These are phyloP conservation scores for Plasmodium knowlesi DNA, from an alignment of 169 alveolate species.

Conservation along the genomic window DNA sequence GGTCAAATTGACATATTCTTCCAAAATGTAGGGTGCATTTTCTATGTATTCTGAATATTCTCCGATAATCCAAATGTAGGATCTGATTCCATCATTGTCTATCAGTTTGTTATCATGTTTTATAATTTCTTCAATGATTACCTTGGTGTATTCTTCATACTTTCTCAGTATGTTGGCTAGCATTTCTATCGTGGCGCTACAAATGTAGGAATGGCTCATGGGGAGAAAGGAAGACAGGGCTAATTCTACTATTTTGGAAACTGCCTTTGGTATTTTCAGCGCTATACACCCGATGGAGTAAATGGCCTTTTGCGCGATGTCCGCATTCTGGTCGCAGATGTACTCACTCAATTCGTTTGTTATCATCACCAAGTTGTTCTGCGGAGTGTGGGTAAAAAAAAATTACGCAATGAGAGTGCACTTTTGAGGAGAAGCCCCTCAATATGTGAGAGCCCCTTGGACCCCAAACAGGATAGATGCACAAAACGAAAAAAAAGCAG, in stretches of 20 bases:
- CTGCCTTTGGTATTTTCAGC: conserved; percentile 87
- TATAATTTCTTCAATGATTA: conserved; percentile 75
- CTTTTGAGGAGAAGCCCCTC: neutral
- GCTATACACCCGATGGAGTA: conserved; percentile 93
- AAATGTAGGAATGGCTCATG: conserved; percentile 82
- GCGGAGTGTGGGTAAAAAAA: neutral
- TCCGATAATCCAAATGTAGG: conserved; percentile 80
- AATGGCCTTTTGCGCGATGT: conserved; percentile 92
- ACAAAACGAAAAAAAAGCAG: neutral
- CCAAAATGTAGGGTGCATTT: conserved; percentile 85
- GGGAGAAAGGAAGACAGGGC: conserved; percentile 80
- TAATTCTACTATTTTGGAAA: conserved; percentile 86
- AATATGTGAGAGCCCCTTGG: neutral
- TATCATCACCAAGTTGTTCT: conserved; percentile 89
- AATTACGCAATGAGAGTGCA: neutral
- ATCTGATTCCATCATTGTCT: conserved; percentile 68
- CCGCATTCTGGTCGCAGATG: conserved; percentile 94
- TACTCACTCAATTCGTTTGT: conserved; percentile 93
- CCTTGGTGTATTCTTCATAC: conserved; percentile 87
- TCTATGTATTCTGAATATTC: conserved; percentile 84
- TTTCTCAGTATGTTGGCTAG: conserved; percentile 87
- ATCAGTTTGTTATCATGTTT: conserved; percentile 76
- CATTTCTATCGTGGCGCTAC: conserved; percentile 87
- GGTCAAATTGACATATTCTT: conserved; percentile 83
- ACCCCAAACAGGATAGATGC: neutral